phyloP scores from a whole-genome alignment of 1,284 basidiomycete species.

The Tremellales sp. region DNA sequence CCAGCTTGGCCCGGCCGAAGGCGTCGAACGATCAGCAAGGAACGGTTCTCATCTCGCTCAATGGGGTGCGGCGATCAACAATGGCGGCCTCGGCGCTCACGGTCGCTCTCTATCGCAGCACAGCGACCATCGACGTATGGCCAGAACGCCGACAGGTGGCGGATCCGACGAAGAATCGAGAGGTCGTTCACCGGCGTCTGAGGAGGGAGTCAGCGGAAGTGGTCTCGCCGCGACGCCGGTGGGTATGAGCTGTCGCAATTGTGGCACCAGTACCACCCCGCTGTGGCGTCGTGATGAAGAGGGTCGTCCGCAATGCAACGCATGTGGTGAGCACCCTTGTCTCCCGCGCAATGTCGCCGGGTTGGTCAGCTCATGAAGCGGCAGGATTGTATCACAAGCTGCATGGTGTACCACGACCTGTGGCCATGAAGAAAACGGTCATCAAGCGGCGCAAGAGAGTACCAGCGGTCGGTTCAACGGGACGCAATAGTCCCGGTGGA shows the following conservation, averaged over 20 bases:
- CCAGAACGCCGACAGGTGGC: neutral
- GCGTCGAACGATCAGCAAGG: slow-evolving; percentile 31
- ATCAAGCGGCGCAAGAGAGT: slow-evolving; percentile 97
- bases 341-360: slow-evolving; percentile 30
- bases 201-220: slow-evolving; percentile 23
- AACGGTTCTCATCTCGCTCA: slow-evolving; percentile 19
- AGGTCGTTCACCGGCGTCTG: slow-evolving; percentile 17
- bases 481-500: slow-evolving; percentile 7
- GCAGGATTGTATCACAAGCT: slow-evolving; percentile 97
- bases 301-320: slow-evolving; percentile 71
- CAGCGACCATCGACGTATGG: neutral
- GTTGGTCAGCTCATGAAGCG: slow-evolving; percentile 23
- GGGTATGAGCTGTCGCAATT: slow-evolving; percentile 85
- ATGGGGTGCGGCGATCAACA: slow-evolving; percentile 2
- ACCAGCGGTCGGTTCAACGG: slow-evolving; percentile 58
- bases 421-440: slow-evolving; percentile 97
- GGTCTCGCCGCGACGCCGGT: slow-evolving; percentile 54
- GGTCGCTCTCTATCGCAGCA: neutral
- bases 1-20: slow-evolving; percentile 28
- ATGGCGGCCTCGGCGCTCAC: neutral
- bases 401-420: slow-evolving; percentile 92
- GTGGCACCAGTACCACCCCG: slow-evolving; percentile 89
- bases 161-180: slow-evolving; percentile 12
- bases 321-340: slow-evolving; percentile 65
- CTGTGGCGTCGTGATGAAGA: slow-evolving; percentile 91